phyloP scores from a whole-genome alignment of 2,329 filamentous ascomycete genomes.

The Aureobasidium sp. region DNA sequence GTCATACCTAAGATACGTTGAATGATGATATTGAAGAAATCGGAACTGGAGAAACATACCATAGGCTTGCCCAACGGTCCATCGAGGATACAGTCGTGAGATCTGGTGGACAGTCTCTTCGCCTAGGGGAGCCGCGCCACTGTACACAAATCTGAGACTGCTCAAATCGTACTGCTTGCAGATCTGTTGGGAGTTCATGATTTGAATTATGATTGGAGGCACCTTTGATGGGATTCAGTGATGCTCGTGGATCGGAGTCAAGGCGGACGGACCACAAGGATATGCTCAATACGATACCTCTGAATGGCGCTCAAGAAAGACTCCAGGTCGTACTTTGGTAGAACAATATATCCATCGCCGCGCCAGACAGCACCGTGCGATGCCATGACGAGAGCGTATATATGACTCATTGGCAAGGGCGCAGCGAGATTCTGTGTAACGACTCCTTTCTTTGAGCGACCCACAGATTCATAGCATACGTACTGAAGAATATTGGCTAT shows the following conservation, averaged over 20 bases:
- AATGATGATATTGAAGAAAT: too few relatives aligned
- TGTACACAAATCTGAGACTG: constrained; percentile 56
- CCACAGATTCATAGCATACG: constrained; percentile 35
- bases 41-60: too few relatives aligned
- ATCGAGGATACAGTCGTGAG: constrained; percentile 51
- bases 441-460: constrained; percentile 29
- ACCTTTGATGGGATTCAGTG: constrained; percentile 44
- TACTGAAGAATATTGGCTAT: constrained; percentile 56
- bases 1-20: too few relatives aligned
- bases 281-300: constrained; percentile 58
- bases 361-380: constrained; percentile 56
- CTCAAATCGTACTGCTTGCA: constrained; percentile 61
- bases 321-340: constrained; percentile 63
- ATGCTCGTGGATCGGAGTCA: too few relatives aligned
- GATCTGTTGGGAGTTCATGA: constrained; percentile 55
- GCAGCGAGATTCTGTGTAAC: constrained; percentile 17
- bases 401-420: constrained; percentile 68
- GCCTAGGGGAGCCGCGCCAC: constrained; percentile 66
- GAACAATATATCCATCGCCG: constrained; percentile 61
- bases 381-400: constrained; percentile 64
- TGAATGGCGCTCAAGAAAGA: constrained; percentile 56
- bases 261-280: too few relatives aligned
- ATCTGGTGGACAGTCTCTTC: constrained; percentile 60
- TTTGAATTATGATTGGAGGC: constrained; percentile 58
- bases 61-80: constrained; percentile 54